A percentile compares a stretch with the other conserved stretches of the same genome.
Conservation (phyloP, 495 filamentous ascomycete genomes). For the Podospora fimiseda region DNA sequence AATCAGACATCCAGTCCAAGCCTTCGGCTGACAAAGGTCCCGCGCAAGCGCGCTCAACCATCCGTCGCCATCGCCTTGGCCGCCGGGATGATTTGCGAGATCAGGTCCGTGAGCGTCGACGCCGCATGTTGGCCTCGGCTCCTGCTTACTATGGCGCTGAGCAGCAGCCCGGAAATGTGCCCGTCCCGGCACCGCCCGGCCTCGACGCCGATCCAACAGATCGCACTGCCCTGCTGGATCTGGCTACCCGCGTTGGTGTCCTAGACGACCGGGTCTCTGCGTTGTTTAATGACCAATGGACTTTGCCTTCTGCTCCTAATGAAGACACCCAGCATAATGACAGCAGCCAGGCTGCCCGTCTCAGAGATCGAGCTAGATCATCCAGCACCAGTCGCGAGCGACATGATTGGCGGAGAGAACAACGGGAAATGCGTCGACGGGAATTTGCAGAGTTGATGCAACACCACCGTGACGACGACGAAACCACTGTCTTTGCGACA, state of each 20-base stretch:
- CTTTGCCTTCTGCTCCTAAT: constrained; percentile 22
- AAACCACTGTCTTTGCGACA: too few relatives aligned
- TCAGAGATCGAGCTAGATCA: constrained; percentile 15
- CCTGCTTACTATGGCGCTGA: constrained; percentile 16
- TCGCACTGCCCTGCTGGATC: constrained; percentile 14
- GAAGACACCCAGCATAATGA: constrained; percentile 10
- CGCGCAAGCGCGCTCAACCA: constrained; percentile 62
- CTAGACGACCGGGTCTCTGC: constrained; percentile 23
- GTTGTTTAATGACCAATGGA: constrained; percentile 28
- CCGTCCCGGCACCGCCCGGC: not conserved
- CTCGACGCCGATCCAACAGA: constrained; percentile 1
- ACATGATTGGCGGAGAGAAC: not conserved
- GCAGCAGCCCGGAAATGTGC: not conserved
- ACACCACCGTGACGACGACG: too few relatives aligned
- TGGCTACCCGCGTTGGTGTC: constrained; percentile 12
- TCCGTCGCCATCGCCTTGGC: constrained; percentile 45
- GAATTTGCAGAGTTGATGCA: too few relatives aligned
- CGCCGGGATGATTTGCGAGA: constrained; percentile 18
- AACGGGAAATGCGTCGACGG: not conserved
- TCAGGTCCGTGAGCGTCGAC: constrained; percentile 34
- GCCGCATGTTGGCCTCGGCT: constrained; percentile 18
- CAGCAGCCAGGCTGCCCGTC: constrained; percentile 1
- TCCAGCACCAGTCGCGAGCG: constrained; percentile 9
- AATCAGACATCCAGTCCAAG: constrained; percentile 51
- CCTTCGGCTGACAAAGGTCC: constrained; percentile 42